A percentile compares a stretch with the other conserved stretches of the same genome.
Conservation (phyloP, 495 filamentous ascomycete genomes). For the Chaetomium tenue region DNA sequence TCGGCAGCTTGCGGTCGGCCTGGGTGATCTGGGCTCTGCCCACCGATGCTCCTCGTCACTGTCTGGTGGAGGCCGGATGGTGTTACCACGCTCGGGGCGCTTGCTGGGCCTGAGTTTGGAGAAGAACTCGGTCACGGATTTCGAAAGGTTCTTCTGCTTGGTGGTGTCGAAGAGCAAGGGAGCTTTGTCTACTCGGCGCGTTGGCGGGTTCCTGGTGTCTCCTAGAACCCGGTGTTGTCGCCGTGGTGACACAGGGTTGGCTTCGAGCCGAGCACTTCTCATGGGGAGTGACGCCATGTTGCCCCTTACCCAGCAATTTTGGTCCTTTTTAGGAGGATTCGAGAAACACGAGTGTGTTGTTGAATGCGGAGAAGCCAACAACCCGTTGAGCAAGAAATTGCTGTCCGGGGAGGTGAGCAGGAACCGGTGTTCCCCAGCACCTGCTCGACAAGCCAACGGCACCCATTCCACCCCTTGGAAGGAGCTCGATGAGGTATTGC, state of each 20-base stretch:
- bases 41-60: background rate
- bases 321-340: background rate
- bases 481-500: too few relatives aligned
- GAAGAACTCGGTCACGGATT: slow-evolving; percentile 34
- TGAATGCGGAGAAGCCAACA: too few relatives aligned
- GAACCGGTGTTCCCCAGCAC: background rate
- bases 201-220: background rate
- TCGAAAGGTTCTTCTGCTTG: slow-evolving; percentile 18
- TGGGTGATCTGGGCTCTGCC: background rate
- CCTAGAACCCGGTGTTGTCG: background rate
- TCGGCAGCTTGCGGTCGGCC: background rate
- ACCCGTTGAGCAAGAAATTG: too few relatives aligned
- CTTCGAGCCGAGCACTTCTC: background rate
- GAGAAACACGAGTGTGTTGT: too few relatives aligned
- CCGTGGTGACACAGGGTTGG: background rate
- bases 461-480: too few relatives aligned
- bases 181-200: background rate
- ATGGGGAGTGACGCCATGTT: background rate
- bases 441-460: too few relatives aligned
- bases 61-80: slow-evolving; percentile 26
- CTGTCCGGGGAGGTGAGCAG: too few relatives aligned
- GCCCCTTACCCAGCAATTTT: background rate
- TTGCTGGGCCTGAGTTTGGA: slow-evolving; percentile 41
- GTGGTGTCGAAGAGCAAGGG: background rate
- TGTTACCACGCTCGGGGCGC: slow-evolving; percentile 46